A percentile compares a stretch with the other conserved stretches of the same genome.
Evolutionary conservation across 345 rosid genomes (phyloP).

Genomic region (Corchorus capsularis): DNA sequence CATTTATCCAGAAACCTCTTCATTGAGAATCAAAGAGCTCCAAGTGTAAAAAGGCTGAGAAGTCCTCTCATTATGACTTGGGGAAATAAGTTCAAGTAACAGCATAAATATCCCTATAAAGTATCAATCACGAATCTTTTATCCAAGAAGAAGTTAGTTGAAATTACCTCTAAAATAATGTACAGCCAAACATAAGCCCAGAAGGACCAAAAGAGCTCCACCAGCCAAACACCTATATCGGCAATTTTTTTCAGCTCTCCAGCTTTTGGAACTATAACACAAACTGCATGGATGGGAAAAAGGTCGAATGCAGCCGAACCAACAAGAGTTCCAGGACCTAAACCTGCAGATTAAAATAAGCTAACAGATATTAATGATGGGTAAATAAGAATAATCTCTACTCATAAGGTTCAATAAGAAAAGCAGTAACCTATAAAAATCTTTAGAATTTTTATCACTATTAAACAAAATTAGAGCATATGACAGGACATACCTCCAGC

Average conservation of each 20-base stretch:
- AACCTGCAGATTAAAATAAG: constrained; percentile 40
- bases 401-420: not conserved
- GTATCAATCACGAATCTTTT: constrained; percentile 8
- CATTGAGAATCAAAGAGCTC: constrained; percentile 7
- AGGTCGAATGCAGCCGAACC: constrained; percentile 99
- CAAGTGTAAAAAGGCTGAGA: not conserved
- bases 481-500: constrained; percentile 74
- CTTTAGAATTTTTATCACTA: not conserved
- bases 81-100: not conserved
- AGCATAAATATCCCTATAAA: constrained; percentile 9
- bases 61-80: not conserved
- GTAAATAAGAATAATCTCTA: not conserved
- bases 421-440: not conserved
- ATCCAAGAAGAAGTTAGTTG: not conserved
- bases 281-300: constrained; percentile 94
- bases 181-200: constrained; percentile 98
- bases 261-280: constrained; percentile 93
- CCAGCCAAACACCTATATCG: constrained; percentile 94
- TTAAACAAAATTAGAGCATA: not conserved
- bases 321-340: constrained; percentile 98
- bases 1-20: constrained; percentile 8
- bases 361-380: constrained; percentile 13
- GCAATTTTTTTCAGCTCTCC: constrained; percentile 94
- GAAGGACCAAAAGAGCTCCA: constrained; percentile 95
- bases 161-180: constrained; percentile 80